Percentiles rank a stretch among this genome's conserved stretches.
Evolutionary conservation across 2,329 filamentous ascomycete species (phyloP).

Genomic region (Paecilomyces sp.): DNA sequence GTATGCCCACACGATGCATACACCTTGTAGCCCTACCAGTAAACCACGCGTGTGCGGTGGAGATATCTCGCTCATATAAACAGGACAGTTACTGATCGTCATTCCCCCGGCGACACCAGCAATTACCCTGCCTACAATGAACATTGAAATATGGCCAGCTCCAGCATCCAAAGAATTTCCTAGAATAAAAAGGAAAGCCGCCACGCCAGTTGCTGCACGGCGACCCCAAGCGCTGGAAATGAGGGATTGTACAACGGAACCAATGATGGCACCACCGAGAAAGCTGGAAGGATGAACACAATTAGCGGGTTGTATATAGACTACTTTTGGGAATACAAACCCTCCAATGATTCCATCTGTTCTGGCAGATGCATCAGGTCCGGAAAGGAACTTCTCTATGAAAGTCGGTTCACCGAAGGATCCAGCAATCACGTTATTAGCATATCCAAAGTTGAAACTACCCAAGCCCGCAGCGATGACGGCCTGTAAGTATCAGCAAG

Average conservation of each 20-base stretch:
- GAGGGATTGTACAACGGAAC: slow-evolving; percentile 13
- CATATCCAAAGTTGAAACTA: slow-evolving; percentile 22
- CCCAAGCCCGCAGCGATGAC: slow-evolving; percentile 14
- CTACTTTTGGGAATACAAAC: slow-evolving; percentile 2
- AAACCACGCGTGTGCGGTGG: slow-evolving; percentile 16
- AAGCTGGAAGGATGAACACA: slow-evolving; percentile 7
- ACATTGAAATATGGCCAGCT: slow-evolving; percentile 7
- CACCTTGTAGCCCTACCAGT: slow-evolving; percentile 13
- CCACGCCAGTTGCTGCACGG: slow-evolving; percentile 9
- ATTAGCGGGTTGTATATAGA: neutral
- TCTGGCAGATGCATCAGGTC: slow-evolving; percentile 8
- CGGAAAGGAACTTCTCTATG: slow-evolving; percentile 15
- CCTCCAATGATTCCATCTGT: slow-evolving; percentile 13
- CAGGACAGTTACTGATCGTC: slow-evolving; percentile 6
- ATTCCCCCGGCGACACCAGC: slow-evolving; percentile 10
- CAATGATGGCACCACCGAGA: slow-evolving; percentile 15
- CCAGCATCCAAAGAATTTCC: slow-evolving; percentile 12
- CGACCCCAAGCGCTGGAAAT: slow-evolving; percentile 15
- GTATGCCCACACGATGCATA: slow-evolving; percentile 17
- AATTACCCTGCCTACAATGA: slow-evolving; percentile 8
- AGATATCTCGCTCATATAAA: slow-evolving; percentile 17
- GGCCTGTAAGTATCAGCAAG: neutral
- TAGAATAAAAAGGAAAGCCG: slow-evolving; percentile 9
- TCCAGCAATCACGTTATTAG: slow-evolving; percentile 20
- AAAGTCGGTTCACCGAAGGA: slow-evolving; percentile 21